Percentiles rank a stretch among this genome's conserved stretches.
phyloP scores from a whole-genome alignment of 2,329 filamentous ascomycete genomes.

The Alternaria triticimaculans region DNA sequence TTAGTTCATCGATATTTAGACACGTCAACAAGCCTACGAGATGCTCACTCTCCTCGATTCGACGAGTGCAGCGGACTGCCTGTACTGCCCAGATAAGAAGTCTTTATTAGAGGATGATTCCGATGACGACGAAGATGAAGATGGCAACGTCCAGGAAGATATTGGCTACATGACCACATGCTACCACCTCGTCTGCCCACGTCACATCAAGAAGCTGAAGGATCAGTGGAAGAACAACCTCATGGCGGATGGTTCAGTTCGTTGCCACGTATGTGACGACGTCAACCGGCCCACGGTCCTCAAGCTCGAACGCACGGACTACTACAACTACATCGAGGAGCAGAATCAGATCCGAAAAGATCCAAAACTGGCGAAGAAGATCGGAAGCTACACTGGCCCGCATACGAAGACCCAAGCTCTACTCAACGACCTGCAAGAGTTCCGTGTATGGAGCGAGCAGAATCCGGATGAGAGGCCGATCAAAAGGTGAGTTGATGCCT shows the following conservation, averaged over 20 bases:
- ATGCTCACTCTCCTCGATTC: conserved; percentile 86
- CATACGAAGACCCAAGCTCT: conserved; percentile 91
- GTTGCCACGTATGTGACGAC: conserved; percentile 73
- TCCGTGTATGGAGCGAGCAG: conserved; percentile 66
- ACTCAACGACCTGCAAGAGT: conserved; percentile 72
- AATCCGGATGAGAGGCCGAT: conserved; percentile 73
- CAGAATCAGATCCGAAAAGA: conserved; percentile 62
- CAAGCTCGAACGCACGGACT: conserved; percentile 67
- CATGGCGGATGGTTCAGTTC: conserved; percentile 56
- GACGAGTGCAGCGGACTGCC: conserved; percentile 77
- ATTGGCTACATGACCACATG: conserved; percentile 85
- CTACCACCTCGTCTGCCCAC: conserved; percentile 81
- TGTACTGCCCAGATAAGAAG: conserved; percentile 68
- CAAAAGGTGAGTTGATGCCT: conserved; percentile 62
- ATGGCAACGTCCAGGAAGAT: conserved; percentile 61
- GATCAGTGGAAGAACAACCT: conserved; percentile 56
- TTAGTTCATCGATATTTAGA: conserved; percentile 24
- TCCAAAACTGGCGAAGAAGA: conserved; percentile 63
- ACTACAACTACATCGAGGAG: conserved; percentile 59
- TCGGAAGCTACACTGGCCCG: conserved; percentile 78
- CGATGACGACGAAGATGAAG: conserved; percentile 52
- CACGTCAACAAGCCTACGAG: conserved; percentile 78
- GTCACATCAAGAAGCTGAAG: conserved; percentile 70
- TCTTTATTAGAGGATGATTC: conserved; percentile 48
- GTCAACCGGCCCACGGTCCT: conserved; percentile 70